Base-by-base conservation (phyloP, 78 protist species). In the Salpingoeca rosetta region DNA sequence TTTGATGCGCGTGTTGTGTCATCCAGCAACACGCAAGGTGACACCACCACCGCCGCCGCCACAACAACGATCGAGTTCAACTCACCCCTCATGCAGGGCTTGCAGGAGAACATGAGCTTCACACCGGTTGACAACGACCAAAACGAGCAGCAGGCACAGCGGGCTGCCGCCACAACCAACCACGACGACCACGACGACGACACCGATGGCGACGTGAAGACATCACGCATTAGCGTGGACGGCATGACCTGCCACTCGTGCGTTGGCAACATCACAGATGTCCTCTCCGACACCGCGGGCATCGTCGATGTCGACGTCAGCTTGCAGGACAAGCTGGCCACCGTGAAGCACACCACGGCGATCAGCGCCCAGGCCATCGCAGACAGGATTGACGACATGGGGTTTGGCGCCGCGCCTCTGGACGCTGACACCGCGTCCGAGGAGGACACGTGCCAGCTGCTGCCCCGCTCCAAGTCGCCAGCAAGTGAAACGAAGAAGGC, bases 371-470 rank as follows among this genome's bases (percentile, higher is more conserved):
- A 3, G 44, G 65, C 0, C 31, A 0, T 82, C 56, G 36, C 42
- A 17, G 75, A 35, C 3, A 41, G 0, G 27, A 78, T 85, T 26
- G 40, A 51, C 36, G 76, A 39, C 65, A 11, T 85, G 3, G 88
- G 91, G 17, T 84, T 56, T 57, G 38, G 11, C 25, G 80, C 87
- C 43, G n/a, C 31, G 1, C 39, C 56, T 25, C 2, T 84, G 38
- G 80, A 2, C 27, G 2, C n/a, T 7, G 3, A 22, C 25, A 76
- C 2, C 24, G 37, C 24, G 42, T 76, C 38, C 25, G 38, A 37
- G 44, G 26, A 3, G 36, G 3, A 51, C 17, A 51, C 65, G 31
- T 17, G 17, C 17, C 65, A 51, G 65, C 65, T 17, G 17, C 65
- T 22, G 65, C 65, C 65, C 17, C 7, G 65, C 65, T 7, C 65